These are phyloP conservation scores for Podila clonocystis DNA, from an alignment of 192 early-diverging fungal species.

Conservation along the genomic window DNA sequence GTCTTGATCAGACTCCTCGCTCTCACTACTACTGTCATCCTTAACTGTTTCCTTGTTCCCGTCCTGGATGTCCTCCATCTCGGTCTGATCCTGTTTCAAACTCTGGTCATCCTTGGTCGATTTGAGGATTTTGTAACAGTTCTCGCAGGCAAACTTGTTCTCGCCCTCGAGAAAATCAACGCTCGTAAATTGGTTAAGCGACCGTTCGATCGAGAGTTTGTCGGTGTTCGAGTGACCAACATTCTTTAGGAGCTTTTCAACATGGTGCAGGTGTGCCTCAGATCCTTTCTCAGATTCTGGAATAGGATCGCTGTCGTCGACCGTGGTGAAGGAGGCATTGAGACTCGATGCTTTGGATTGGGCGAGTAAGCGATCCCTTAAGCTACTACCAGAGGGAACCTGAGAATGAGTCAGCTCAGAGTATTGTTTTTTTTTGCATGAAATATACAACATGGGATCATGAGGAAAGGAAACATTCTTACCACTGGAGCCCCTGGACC, in stretches of 20 bases:
- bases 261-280: constrained; percentile 23
- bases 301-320: constrained; percentile 21
- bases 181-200: constrained; percentile 61
- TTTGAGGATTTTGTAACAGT: constrained; percentile 59
- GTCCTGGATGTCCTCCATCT: constrained; percentile 6
- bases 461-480: not conserved
- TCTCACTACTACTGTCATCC: not conserved
- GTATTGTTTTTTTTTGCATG: no score
- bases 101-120: not conserved
- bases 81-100: not conserved
- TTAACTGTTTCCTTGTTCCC: not conserved
- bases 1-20: not conserved
- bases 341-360: constrained; percentile 15
- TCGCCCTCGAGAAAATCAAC: constrained; percentile 72
- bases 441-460: no score
- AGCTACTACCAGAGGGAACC: constrained; percentile 2
- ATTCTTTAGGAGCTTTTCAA: constrained; percentile 39
- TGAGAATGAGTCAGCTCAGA: not conserved
- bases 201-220: constrained; percentile 45
- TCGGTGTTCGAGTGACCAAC: constrained; percentile 3
- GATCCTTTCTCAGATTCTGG: constrained; percentile 20
- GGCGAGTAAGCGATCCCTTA: constrained; percentile 15
- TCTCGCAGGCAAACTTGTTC: constrained; percentile 70
- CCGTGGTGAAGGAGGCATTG: constrained; percentile 2
- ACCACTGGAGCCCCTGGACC: constrained; percentile 6